Conservation (phyloP, 2,329 filamentous ascomycete species). For the Boeremia exigua region DNA sequence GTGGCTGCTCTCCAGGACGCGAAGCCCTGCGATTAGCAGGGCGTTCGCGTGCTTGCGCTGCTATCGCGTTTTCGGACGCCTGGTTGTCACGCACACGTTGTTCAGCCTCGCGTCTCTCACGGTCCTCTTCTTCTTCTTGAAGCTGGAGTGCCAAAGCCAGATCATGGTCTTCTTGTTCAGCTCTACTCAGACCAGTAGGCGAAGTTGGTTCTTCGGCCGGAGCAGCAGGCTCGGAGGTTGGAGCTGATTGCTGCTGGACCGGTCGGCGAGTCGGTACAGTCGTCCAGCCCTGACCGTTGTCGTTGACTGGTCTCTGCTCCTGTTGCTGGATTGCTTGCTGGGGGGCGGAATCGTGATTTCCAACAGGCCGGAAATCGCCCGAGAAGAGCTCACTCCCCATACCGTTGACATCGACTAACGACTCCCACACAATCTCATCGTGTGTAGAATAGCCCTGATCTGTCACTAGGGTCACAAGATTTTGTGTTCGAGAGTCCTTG, state of each 20-base stretch:
- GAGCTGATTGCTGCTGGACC: constrained; percentile 30
- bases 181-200: constrained; percentile 52
- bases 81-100: constrained; percentile 71
- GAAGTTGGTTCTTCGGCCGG: constrained; percentile 31
- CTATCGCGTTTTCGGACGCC: constrained; percentile 73
- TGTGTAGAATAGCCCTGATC: constrained; percentile 89
- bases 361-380: constrained; percentile 88
- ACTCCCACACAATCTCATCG: constrained; percentile 96
- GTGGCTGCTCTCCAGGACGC: constrained; percentile 46
- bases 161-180: constrained; percentile 81
- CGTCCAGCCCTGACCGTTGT: constrained; percentile 60
- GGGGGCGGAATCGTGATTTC: constrained; percentile 54
- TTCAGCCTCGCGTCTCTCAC: constrained; percentile 65
- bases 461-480: constrained; percentile 84
- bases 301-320: constrained; percentile 36
- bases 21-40: constrained; percentile 35
- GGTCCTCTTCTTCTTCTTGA: constrained; percentile 91
- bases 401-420: constrained; percentile 84
- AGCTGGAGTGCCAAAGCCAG: constrained; percentile 88
- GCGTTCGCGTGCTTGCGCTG: constrained; percentile 45
- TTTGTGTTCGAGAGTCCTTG: constrained; percentile 78
- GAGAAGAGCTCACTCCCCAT: constrained; percentile 83
- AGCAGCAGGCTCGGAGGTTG: constrained; percentile 5
- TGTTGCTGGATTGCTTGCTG: constrained; percentile 36
- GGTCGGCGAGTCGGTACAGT: constrained; percentile 55